Percentiles rank a stretch among this genome's conserved stretches.
These are phyloP conservation scores for Colletotrichum brevisporum DNA, from an alignment of 2,329 filamentous ascomycete genomes.

Conservation along the genomic window DNA sequence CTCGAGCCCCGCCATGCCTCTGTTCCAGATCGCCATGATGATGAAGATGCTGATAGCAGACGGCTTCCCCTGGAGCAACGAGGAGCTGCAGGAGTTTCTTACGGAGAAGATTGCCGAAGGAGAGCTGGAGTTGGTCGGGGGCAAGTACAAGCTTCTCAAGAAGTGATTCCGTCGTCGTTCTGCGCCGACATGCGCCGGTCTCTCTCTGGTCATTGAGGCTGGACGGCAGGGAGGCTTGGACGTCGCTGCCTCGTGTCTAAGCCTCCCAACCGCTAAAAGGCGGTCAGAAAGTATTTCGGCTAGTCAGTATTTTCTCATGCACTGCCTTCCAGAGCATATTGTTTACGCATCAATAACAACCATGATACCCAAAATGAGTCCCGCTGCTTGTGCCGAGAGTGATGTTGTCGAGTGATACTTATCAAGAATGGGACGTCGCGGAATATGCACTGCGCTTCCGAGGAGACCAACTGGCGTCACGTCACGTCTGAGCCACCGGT, in stretches of 20 bases:
- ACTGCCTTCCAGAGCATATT: background rate
- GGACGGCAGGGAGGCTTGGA: too few species aligned
- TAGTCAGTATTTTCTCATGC: background rate
- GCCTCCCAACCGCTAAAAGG: too few species aligned
- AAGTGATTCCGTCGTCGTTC: conserved; percentile 57
- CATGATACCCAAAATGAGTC: background rate
- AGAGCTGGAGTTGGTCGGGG: conserved; percentile 77
- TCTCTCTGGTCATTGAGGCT: too few species aligned
- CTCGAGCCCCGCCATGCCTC: conserved; percentile 83
- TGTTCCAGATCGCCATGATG: conserved; percentile 91
- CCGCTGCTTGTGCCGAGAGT: background rate
- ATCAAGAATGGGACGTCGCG: too few species aligned
- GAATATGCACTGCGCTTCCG: too few species aligned
- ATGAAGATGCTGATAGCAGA: conserved; percentile 91
- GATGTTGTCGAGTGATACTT: background rate
- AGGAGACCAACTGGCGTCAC: too few species aligned
- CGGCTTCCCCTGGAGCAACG: conserved; percentile 90
- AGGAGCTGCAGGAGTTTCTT: conserved; percentile 87
- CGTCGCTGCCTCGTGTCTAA: too few species aligned
- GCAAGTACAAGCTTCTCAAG: conserved; percentile 77
- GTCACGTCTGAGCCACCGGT: too few species aligned
- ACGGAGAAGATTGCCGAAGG: conserved; percentile 81
- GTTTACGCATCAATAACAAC: background rate
- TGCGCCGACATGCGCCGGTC: background rate
- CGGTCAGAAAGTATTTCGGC: too few species aligned